Evolutionary conservation across 177 flowering plant genomes (phyloP).

Genomic region (Vitis hybrid): DNA sequence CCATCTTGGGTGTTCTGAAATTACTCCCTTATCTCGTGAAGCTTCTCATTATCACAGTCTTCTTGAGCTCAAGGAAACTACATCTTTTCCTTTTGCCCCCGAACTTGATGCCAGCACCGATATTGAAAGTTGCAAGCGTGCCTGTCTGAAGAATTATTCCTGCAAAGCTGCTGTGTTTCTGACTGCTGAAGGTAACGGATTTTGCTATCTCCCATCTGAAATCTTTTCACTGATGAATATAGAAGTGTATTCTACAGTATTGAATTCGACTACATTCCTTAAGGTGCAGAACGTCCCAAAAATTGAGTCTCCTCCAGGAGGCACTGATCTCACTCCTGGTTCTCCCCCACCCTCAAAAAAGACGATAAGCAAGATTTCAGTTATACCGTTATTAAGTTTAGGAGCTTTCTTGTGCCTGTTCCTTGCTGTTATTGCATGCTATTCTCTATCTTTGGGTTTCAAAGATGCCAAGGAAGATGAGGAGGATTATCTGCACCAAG

Average conservation of each 20-base stretch:
- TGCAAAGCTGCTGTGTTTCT: constrained; percentile 17
- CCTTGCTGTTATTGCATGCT: too few species aligned
- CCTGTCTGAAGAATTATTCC: constrained; percentile 7
- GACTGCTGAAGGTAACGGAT: not conserved
- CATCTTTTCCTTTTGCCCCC: not conserved
- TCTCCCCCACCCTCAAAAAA: too few species aligned
- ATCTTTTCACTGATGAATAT: constrained; percentile 1
- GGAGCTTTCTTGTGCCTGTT: too few species aligned
- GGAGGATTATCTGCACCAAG: not conserved
- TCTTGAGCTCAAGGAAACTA: not conserved
- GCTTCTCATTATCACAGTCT: not conserved
- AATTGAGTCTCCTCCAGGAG: too few species aligned
- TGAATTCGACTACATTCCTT: not conserved
- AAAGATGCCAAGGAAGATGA: too few species aligned
- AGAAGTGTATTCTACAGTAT: too few species aligned
- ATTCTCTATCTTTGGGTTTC: too few species aligned
- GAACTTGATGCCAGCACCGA: not conserved
- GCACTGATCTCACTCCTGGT: too few species aligned
- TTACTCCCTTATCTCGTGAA: not conserved
- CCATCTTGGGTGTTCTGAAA: constrained; percentile 1
- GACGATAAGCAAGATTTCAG: too few species aligned
- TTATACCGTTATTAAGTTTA: too few species aligned
- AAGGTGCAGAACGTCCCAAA: constrained; percentile 11
- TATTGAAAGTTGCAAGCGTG: constrained; percentile 4
- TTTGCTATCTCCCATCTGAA: constrained; percentile 4